Conservation (phyloP, 768 basidiomycete genomes). For the Strobilomyces confusus region DNA sequence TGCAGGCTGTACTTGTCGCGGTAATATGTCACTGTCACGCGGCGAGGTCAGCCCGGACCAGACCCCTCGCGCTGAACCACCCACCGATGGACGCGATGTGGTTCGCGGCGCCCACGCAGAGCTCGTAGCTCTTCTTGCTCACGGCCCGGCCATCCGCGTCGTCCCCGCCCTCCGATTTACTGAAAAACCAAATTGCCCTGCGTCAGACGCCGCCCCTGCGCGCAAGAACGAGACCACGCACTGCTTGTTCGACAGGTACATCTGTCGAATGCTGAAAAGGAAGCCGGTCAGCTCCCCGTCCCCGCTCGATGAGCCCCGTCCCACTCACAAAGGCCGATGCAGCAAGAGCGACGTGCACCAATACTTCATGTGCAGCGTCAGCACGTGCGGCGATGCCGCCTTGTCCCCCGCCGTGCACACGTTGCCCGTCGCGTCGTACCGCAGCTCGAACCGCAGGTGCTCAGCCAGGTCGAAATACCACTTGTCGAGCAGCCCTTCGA, state of each 20-base stretch:
- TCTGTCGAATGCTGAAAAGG: conserved; percentile 24
- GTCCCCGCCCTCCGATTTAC: conserved; percentile 39
- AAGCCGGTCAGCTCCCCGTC: conserved; percentile 1
- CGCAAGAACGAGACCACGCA: conserved; percentile 22
- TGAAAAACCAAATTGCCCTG: too few species aligned
- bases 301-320: too few species aligned
- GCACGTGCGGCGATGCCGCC: conserved; percentile 55
- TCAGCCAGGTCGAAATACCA: conserved; percentile 73
- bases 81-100: conserved; percentile 68
- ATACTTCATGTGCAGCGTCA: conserved; percentile 82
- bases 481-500: conserved; percentile 64
- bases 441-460: conserved; percentile 61
- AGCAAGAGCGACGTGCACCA: conserved; percentile 75
- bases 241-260: conserved; percentile 34
- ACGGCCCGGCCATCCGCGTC: conserved; percentile 52
- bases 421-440: conserved; percentile 35
- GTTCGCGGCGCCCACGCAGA: conserved; percentile 75
- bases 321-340: conserved; percentile 76
- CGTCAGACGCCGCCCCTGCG: not conserved
- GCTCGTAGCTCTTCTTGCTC: conserved; percentile 63
- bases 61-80: conserved; percentile 10
- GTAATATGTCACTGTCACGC: conserved; percentile 52
- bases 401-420: conserved; percentile 14
- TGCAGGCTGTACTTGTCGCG: conserved; percentile 58
- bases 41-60: not conserved